A percentile compares a stretch with the other conserved stretches of the same genome.
These are phyloP conservation scores for Cantharellus anzutake DNA, from an alignment of 768 basidiomycete genomes.

Conservation along the genomic window DNA sequence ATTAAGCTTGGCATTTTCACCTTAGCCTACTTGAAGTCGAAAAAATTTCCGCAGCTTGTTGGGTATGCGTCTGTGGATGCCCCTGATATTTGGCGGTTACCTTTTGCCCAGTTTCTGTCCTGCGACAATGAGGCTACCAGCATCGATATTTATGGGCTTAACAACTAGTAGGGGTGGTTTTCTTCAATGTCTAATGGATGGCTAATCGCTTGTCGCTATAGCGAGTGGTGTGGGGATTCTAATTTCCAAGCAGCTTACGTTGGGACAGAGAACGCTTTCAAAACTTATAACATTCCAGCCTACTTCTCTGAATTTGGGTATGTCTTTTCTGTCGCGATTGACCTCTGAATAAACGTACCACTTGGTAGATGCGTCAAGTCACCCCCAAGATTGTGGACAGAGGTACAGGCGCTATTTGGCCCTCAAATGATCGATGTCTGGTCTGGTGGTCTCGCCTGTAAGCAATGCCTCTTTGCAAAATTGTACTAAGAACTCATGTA, in stretches of 20 bases:
- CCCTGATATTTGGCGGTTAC: background rate
- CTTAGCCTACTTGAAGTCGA: background rate
- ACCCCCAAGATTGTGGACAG: slow-evolving; percentile 59
- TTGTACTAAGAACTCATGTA: background rate
- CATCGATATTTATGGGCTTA: slow-evolving; percentile 76
- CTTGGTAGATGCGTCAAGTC: slow-evolving; percentile 28
- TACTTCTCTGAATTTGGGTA: slow-evolving; percentile 79
- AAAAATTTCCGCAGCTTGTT: background rate
- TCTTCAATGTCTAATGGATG: background rate
- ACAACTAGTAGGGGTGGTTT: slow-evolving; percentile 24
- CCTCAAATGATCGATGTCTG: slow-evolving; percentile 56
- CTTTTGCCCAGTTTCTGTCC: slow-evolving; percentile 55
- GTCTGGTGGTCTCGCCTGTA: slow-evolving; percentile 69
- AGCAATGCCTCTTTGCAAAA: background rate
- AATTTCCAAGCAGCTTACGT: slow-evolving; percentile 23
- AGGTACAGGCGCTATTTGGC: slow-evolving; percentile 53
- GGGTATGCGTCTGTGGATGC: background rate
- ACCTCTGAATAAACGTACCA: background rate
- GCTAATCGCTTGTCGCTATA: slow-evolving; percentile 16
- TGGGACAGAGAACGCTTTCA: slow-evolving; percentile 17
- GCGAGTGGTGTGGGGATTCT: slow-evolving; percentile 67
- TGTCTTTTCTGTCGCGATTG: background rate
- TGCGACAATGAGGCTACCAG: slow-evolving; percentile 52
- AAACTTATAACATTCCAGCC: slow-evolving; percentile 51
- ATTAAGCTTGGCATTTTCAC: background rate